Conservation (phyloP, 441 rosid species). For the Gossypium gossypioides region DNA sequence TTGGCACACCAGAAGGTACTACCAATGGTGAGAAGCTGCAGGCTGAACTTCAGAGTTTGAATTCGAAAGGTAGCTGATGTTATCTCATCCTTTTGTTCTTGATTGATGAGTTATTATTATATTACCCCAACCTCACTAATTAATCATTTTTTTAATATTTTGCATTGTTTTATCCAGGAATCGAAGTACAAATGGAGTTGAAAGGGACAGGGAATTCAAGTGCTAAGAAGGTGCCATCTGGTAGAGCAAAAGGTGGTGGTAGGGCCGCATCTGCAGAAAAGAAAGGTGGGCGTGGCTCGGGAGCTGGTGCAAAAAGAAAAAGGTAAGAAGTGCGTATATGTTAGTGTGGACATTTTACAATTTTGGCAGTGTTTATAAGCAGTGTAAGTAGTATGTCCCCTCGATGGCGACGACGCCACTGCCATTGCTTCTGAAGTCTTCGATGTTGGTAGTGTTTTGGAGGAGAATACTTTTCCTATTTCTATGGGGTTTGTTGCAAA, state of each 20-base stretch:
- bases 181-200: conserved; percentile 70
- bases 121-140: neutral
- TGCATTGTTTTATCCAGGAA: conserved; percentile 29
- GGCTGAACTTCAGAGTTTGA: conserved; percentile 58
- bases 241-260: conserved; percentile 38
- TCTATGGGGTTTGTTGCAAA: neutral
- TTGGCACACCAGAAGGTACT: conserved; percentile 30
- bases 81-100: neutral
- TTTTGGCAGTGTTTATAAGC: conserved; percentile 10
- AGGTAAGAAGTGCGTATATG: conserved; percentile 21
- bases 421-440: neutral
- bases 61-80: conserved; percentile 50
- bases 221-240: conserved; percentile 32
- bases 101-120: neutral
- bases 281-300: conserved; percentile 15
- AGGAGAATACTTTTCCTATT: neutral
- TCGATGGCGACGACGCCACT: neutral
- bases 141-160: neutral
- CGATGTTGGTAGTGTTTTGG: neutral
- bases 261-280: neutral
- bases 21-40: conserved; percentile 51
- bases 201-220: conserved; percentile 39
- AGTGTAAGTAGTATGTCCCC: neutral
- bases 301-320: conserved; percentile 45
- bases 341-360: neutral